Conservation (phyloP, 225 moss, liverwort and hornwort genomes). For the Physcomitrellopsis africana region DNA sequence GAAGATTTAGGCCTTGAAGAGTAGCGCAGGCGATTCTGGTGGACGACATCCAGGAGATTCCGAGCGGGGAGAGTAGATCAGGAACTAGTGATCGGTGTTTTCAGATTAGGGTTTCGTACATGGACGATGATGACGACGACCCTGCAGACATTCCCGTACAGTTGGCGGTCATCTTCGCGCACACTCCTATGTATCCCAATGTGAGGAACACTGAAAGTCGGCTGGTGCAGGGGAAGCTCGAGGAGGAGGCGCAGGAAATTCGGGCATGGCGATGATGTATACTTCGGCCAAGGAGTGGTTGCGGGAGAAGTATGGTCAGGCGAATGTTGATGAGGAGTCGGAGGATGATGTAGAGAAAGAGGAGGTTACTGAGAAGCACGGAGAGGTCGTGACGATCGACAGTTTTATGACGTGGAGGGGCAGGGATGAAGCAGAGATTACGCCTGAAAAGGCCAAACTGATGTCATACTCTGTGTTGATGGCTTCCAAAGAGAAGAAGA, state of each 20-base stretch:
- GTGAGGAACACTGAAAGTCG: slow-evolving; percentile 67
- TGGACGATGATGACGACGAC: slow-evolving; percentile 96
- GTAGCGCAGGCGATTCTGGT: slow-evolving; percentile 82
- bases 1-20: neutral
- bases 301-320: slow-evolving; percentile 83
- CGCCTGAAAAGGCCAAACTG: slow-evolving; percentile 85
- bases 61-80: slow-evolving; percentile 65
- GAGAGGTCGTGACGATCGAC: slow-evolving; percentile 89
- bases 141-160: slow-evolving; percentile 93
- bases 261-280: slow-evolving; percentile 99
- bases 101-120: slow-evolving; percentile 90
- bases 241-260: slow-evolving; percentile 69
- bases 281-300: slow-evolving; percentile 91
- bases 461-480: slow-evolving; percentile 81
- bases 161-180: slow-evolving; percentile 87
- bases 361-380: slow-evolving; percentile 92
- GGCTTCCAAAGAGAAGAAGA: slow-evolving; percentile 87
- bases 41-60: slow-evolving; percentile 89
- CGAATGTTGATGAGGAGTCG: slow-evolving; percentile 45
- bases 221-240: slow-evolving; percentile 61
- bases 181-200: slow-evolving; percentile 83
- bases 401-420: slow-evolving; percentile 89
- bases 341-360: slow-evolving; percentile 72
- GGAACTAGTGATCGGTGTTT: slow-evolving; percentile 72
- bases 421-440: slow-evolving; percentile 80